phyloP scores from a whole-genome alignment of 1,139 yeast species.

The Yamadazyma epiphylla region DNA sequence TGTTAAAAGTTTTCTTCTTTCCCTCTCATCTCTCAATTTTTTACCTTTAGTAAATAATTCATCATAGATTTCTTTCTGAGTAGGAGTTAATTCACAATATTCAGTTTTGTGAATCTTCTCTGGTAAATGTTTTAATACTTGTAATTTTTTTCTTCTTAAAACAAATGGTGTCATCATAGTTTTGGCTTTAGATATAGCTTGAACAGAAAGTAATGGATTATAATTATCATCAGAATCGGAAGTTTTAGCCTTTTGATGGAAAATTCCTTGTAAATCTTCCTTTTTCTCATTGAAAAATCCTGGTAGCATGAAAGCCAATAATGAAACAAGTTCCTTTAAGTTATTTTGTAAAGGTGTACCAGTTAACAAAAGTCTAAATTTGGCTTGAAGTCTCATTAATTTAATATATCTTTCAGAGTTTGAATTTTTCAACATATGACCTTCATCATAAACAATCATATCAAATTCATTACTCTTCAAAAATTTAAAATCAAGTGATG shows the following conservation, averaged over 20 bases:
- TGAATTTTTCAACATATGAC: slow-evolving; percentile 92
- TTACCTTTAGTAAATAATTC: slow-evolving; percentile 48
- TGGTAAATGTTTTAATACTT: slow-evolving; percentile 87
- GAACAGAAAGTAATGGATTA: slow-evolving; percentile 82
- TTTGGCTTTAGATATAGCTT: slow-evolving; percentile 89
- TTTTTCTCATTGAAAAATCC: slow-evolving; percentile 72
- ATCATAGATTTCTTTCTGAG: slow-evolving; percentile 61
- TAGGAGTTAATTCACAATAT: slow-evolving; percentile 57
- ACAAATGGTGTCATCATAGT: slow-evolving; percentile 99
- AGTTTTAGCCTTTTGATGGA: slow-evolving; percentile 79
- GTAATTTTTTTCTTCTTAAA: slow-evolving; percentile 84
- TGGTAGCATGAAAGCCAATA: slow-evolving; percentile 88
- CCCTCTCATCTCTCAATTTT: slow-evolving; percentile 46
- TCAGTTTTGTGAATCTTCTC: slow-evolving; percentile 62
- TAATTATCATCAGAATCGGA: slow-evolving; percentile 42
- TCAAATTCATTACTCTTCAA: slow-evolving; percentile 73
- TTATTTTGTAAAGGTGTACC: slow-evolving; percentile 98
- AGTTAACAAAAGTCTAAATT: slow-evolving; percentile 79
- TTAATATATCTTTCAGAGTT: slow-evolving; percentile 81
- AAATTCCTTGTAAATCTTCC: slow-evolving; percentile 77
- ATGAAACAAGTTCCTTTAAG: slow-evolving; percentile 81
- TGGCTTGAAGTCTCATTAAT: slow-evolving; percentile 77
- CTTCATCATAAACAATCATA: slow-evolving; percentile 93
- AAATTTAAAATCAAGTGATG: slow-evolving; percentile 76
- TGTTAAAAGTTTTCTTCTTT: slow-evolving; percentile 41